Evolutionary conservation across 2,329 filamentous ascomycete species (phyloP).

Genomic region (Septoria petroselini): DNA sequence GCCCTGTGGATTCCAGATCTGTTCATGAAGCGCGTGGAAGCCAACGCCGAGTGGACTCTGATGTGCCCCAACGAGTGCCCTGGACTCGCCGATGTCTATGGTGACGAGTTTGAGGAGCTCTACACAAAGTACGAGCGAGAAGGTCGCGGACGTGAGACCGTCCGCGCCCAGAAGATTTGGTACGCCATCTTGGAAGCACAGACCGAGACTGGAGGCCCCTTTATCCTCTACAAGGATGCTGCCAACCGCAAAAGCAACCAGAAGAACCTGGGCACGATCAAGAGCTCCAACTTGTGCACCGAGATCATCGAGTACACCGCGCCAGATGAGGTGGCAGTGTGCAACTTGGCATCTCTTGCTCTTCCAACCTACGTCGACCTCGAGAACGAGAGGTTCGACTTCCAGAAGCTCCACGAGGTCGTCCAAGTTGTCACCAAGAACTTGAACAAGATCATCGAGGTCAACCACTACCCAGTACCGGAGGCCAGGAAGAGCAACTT

Average conservation of each 20-base stretch:
- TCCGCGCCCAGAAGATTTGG: slow-evolving; percentile 99
- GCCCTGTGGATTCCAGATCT: slow-evolving; percentile 98
- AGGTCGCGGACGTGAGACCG: slow-evolving; percentile 80
- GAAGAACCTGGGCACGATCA: slow-evolving; percentile 98
- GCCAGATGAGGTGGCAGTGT: slow-evolving; percentile 96
- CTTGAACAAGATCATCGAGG: slow-evolving; percentile 96
- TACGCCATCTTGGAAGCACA: slow-evolving; percentile 97
- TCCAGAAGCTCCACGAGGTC: slow-evolving; percentile 94
- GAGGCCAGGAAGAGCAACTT: slow-evolving; percentile 96
- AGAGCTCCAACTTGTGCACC: slow-evolving; percentile 97
- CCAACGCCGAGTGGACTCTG: slow-evolving; percentile 93
- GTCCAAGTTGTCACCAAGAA: slow-evolving; percentile 89
- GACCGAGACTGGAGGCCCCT: slow-evolving; percentile 97
- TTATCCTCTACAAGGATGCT: slow-evolving; percentile 99
- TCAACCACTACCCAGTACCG: slow-evolving; percentile 96
- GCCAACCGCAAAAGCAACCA: slow-evolving; percentile 99
- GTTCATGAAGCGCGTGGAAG: slow-evolving; percentile 99
- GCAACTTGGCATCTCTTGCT: slow-evolving; percentile 92
- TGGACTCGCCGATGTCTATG: slow-evolving; percentile 92
- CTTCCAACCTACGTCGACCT: slow-evolving; percentile 90
- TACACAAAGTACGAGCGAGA: slow-evolving; percentile 88
- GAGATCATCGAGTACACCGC: slow-evolving; percentile 98
- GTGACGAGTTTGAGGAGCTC: slow-evolving; percentile 92
- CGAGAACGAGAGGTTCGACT: slow-evolving; percentile 81
- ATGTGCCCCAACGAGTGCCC: slow-evolving; percentile 98